A percentile compares a stretch with the other conserved stretches of the same genome.
Conservation (phyloP, 208 protist genomes). For the Endotrypanum monterogeii region DNA sequence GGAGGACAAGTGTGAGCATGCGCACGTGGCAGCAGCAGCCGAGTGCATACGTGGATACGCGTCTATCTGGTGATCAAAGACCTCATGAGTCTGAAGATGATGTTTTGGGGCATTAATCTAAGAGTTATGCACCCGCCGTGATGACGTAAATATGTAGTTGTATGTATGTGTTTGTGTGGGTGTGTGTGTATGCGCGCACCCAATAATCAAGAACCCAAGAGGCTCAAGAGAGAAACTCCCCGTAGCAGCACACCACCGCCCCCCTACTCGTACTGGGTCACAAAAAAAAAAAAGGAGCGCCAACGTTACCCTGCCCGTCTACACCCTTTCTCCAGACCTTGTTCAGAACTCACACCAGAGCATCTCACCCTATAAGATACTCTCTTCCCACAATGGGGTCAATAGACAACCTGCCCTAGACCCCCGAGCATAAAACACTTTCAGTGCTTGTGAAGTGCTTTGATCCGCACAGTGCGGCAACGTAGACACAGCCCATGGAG, state of each 20-base stretch:
- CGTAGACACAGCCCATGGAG: conserved; percentile 2
- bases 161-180: not conserved
- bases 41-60: not conserved
- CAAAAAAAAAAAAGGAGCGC: not conserved
- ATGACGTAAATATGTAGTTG: no score
- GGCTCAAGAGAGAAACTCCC: no score
- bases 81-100: no score
- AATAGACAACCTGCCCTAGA: not conserved
- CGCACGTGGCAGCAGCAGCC: not conserved
- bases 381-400: conserved; percentile 11
- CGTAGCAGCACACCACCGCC: not conserved
- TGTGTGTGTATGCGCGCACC: not conserved
- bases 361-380: not conserved
- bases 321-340: not conserved
- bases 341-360: no score
- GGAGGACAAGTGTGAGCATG: not conserved
- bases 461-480: conserved; percentile 5
- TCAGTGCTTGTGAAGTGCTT: conserved; percentile 14
- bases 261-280: not conserved
- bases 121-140: no score
- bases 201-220: no score
- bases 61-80: no score
- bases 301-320: not conserved
- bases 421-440: conserved; percentile 20
- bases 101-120: no score